Percentiles rank a stretch among this genome's conserved stretches.
Conservation (phyloP, 2,329 filamentous ascomycete genomes). For the Pseudogymnoascus sp. region DNA sequence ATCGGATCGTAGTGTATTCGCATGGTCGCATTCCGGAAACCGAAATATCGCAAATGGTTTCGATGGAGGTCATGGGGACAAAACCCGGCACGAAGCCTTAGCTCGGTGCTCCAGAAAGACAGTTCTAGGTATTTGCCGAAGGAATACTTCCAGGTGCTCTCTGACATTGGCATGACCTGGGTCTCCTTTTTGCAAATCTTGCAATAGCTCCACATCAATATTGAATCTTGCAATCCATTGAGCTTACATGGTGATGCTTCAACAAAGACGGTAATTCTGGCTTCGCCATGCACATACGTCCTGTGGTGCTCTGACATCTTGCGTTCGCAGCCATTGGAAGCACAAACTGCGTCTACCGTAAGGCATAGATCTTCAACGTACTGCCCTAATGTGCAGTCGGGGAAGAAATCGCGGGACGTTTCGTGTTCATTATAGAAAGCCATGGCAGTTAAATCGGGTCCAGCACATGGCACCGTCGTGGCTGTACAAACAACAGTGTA, state of each 20-base stretch:
- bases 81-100: slow-evolving; percentile 64
- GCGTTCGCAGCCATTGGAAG: slow-evolving; percentile 75
- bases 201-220: slow-evolving; percentile 97
- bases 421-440: slow-evolving; percentile 91
- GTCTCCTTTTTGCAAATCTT: slow-evolving; percentile 88
- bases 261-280: slow-evolving; percentile 84
- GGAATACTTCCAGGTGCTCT: slow-evolving; percentile 94
- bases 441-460: slow-evolving; percentile 81
- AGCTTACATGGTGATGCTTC: slow-evolving; percentile 64
- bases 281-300: slow-evolving; percentile 94
- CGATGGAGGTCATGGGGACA: slow-evolving; percentile 90
- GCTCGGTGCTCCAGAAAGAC: slow-evolving; percentile 85
- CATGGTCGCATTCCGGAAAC: slow-evolving; percentile 74
- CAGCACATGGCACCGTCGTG: slow-evolving; percentile 87
- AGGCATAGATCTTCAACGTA: slow-evolving; percentile 88
- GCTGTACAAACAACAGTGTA: slow-evolving; percentile 91
- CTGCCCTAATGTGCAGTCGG: slow-evolving; percentile 88
- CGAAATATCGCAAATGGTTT: slow-evolving; percentile 89
- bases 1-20: slow-evolving; percentile 90
- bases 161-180: slow-evolving; percentile 82
- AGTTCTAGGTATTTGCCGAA: slow-evolving; percentile 98
- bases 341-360: slow-evolving; percentile 67
- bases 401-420: slow-evolving; percentile 56
- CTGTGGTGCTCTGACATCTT: slow-evolving; percentile 89
- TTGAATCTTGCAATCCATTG: slow-evolving; percentile 60